Evolutionary conservation across 1,284 basidiomycete species (phyloP).

Genomic region (Pterula multifida): DNA sequence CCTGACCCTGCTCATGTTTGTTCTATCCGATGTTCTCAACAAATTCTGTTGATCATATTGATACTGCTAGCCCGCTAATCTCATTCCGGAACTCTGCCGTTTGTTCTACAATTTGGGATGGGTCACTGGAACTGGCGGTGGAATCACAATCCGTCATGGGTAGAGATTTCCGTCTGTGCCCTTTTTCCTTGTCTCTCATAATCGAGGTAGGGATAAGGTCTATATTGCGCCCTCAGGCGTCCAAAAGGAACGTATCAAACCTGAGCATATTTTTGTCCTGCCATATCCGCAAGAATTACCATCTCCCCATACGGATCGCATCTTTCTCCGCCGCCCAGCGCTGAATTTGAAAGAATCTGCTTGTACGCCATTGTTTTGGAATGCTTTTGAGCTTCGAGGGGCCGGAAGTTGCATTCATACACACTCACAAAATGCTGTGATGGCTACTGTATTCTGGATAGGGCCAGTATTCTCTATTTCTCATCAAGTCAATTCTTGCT

Average conservation of each 20-base stretch:
- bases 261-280: conserved; percentile 76
- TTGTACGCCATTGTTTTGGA: conserved; percentile 87
- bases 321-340: conserved; percentile 63
- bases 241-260: conserved; percentile 77
- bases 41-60: conserved; percentile 6
- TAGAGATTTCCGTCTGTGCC: conserved; percentile 19
- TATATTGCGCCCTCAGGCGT: conserved; percentile 83
- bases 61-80: conserved; percentile 58
- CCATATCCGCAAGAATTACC: conserved; percentile 56
- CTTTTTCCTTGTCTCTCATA: not conserved
- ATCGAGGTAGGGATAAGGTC: conserved; percentile 47
- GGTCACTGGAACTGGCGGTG: conserved; percentile 53
- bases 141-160: conserved; percentile 64
- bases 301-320: conserved; percentile 51
- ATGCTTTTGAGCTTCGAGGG: conserved; percentile 67
- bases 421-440: conserved; percentile 78
- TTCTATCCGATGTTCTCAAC: not conserved
- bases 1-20: not conserved
- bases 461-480: conserved; percentile 64
- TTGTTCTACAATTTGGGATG: conserved; percentile 33
- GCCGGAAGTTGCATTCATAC: conserved; percentile 83
- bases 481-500: conserved; percentile 43
- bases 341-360: conserved; percentile 66
- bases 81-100: conserved; percentile 67
- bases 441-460: conserved; percentile 70